Evolutionary conservation across 2,329 filamentous ascomycete genomes (phyloP).

Genomic region (Colletotrichum horii): DNA sequence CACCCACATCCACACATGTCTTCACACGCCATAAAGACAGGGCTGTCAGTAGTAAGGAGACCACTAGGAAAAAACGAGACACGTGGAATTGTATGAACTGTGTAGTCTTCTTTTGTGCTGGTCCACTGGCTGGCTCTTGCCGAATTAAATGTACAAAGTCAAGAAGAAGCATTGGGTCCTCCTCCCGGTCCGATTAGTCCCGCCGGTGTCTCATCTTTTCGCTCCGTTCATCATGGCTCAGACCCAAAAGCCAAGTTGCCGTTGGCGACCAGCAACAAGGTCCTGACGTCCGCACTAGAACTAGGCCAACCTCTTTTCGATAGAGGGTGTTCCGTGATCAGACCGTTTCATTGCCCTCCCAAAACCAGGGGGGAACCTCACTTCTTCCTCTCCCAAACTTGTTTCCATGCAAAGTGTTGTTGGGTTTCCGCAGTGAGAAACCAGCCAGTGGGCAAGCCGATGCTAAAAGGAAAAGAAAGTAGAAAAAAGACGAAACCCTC

Average conservation of each 20-base stretch:
- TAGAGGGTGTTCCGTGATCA: neutral
- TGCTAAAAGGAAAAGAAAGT: conserved; percentile 1
- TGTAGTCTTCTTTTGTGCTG: neutral
- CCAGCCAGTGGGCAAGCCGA: conserved; percentile 4
- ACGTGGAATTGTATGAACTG: neutral
- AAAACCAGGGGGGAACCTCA: neutral
- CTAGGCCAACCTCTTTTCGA: neutral
- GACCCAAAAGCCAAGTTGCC: neutral
- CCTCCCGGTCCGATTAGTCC: neutral
- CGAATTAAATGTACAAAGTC: conserved; percentile 22
- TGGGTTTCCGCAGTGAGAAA: neutral
- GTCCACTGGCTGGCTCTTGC: conserved; percentile 3
- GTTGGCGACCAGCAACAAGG: conserved; percentile 19
- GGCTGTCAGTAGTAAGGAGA: neutral
- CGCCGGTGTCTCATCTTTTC: neutral
- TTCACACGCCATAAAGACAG: neutral
- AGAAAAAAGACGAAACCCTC: conserved; percentile 13
- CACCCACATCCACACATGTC: neutral
- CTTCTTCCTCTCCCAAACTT: neutral
- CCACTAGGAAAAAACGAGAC: neutral
- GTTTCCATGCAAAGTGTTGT: neutral
- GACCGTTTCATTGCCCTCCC: neutral
- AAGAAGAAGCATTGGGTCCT: neutral
- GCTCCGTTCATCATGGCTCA: neutral
- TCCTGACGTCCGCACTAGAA: neutral